Evolutionary conservation across 495 filamentous ascomycete species (phyloP).

Genomic region (Aspergillus biplanus): DNA sequence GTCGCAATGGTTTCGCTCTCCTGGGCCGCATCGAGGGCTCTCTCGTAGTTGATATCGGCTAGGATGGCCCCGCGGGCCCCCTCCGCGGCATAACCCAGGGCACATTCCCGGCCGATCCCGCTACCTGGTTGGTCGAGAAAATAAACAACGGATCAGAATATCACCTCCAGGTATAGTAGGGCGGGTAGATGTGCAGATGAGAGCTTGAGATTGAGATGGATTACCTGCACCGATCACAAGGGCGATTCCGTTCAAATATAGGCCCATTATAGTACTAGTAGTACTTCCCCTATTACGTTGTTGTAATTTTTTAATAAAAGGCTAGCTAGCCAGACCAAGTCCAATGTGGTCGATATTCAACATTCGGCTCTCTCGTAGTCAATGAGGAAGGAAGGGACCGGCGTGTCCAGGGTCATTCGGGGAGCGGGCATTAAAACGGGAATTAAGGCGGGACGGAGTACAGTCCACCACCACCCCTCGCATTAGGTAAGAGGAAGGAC

Average conservation of each 20-base stretch:
- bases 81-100: constrained; percentile 15
- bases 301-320: not conserved
- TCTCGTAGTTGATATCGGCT: constrained; percentile 11
- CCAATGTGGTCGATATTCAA: too few relatives aligned
- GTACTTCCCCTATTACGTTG: not conserved
- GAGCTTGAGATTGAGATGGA: too few relatives aligned
- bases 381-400: not conserved
- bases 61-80: constrained; percentile 11
- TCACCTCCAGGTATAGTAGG: not conserved
- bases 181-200: not conserved
- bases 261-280: not conserved
- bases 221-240: constrained; percentile 18
- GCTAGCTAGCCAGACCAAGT: not conserved
- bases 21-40: constrained; percentile 12
- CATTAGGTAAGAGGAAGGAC: too few relatives aligned
- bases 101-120: constrained; percentile 18
- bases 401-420: not conserved
- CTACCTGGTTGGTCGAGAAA: not conserved
- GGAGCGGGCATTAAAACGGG: too few relatives aligned
- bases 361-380: not conserved
- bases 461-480: too few relatives aligned
- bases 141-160: not conserved
- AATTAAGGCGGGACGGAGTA: too few relatives aligned
- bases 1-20: constrained; percentile 12
- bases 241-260: constrained; percentile 13